Conservation (phyloP, 805 yeast species). For the Candida adriatica region DNA sequence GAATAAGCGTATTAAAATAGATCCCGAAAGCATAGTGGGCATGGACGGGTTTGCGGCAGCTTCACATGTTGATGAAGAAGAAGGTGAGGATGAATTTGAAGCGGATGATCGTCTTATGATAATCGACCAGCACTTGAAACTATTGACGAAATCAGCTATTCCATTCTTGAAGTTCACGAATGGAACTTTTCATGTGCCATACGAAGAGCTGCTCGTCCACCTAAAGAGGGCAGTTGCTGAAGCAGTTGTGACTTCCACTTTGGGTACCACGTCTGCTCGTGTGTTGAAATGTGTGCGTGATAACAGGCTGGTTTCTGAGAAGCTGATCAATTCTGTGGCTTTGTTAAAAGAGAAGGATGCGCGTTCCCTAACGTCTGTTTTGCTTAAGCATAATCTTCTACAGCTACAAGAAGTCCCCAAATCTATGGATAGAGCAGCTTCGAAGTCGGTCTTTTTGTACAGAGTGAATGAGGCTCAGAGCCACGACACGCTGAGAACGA, state of each 20-base stretch:
- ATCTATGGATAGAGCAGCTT: slow-evolving; percentile 85
- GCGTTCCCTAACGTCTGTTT: slow-evolving; percentile 58
- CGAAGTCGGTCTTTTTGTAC: slow-evolving; percentile 79
- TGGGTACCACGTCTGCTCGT: slow-evolving; percentile 64
- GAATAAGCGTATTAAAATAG: background rate
- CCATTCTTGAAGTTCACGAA: slow-evolving; percentile 56
- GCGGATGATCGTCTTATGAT: slow-evolving; percentile 15
- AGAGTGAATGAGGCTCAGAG: slow-evolving; percentile 55
- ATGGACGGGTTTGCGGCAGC: slow-evolving; percentile 4
- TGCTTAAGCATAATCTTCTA: slow-evolving; percentile 63
- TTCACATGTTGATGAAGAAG: slow-evolving; percentile 24
- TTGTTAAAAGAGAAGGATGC: slow-evolving; percentile 73
- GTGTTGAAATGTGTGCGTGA: slow-evolving; percentile 71
- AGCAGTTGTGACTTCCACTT: slow-evolving; percentile 47
- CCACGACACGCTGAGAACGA: slow-evolving; percentile 39
- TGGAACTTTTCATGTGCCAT: slow-evolving; percentile 60
- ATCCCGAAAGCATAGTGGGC: too few species aligned
- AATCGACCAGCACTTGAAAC: slow-evolving; percentile 60
- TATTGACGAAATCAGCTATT: slow-evolving; percentile 47
- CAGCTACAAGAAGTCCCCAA: slow-evolving; percentile 94
- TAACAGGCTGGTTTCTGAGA: slow-evolving; percentile 74
- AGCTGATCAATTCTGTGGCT: slow-evolving; percentile 66
- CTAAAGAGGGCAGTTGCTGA: slow-evolving; percentile 48
- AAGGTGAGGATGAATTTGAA: slow-evolving; percentile 10
- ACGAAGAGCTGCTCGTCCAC: slow-evolving; percentile 38